Percentiles rank a stretch among this genome's conserved stretches.
Conservation (phyloP, 768 basidiomycete species). For the Leccinum olivaceopallidum region DNA sequence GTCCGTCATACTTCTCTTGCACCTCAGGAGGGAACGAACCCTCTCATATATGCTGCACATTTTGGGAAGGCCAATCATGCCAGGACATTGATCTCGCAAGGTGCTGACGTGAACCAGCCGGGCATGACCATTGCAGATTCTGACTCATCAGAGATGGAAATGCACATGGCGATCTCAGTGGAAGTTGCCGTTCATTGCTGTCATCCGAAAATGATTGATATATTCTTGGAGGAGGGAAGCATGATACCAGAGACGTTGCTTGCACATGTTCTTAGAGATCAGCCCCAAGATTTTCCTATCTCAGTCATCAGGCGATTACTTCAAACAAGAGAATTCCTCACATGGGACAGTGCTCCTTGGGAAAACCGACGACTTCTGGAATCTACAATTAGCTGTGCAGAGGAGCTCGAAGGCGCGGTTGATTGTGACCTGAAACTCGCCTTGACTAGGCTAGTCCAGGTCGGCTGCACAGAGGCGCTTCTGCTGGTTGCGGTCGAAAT, state of each 20-base stretch:
- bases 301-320: neutral
- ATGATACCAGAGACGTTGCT: neutral
- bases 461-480: conserved; percentile 4
- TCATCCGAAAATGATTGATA: neutral
- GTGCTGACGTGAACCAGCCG: neutral
- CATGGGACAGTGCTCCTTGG: neutral
- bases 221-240: neutral
- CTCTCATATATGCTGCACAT: conserved; percentile 6
- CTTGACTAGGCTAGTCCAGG: neutral
- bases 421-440: neutral
- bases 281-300: neutral
- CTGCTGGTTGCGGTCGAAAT: conserved; percentile 11
- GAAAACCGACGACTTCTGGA: neutral
- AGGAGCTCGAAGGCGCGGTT: neutral
- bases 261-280: neutral
- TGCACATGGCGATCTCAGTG: neutral
- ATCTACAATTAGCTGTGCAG: neutral
- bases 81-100: neutral
- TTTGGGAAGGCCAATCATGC: conserved; percentile 2
- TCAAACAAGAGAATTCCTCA: neutral
- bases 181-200: conserved; percentile 2
- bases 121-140: neutral
- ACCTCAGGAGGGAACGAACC: neutral
- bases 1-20: neutral
- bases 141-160: neutral